Evolutionary conservation across 2,329 filamentous ascomycete species (phyloP).

Genomic region (Nannizziopsis arthrosporioides): DNA sequence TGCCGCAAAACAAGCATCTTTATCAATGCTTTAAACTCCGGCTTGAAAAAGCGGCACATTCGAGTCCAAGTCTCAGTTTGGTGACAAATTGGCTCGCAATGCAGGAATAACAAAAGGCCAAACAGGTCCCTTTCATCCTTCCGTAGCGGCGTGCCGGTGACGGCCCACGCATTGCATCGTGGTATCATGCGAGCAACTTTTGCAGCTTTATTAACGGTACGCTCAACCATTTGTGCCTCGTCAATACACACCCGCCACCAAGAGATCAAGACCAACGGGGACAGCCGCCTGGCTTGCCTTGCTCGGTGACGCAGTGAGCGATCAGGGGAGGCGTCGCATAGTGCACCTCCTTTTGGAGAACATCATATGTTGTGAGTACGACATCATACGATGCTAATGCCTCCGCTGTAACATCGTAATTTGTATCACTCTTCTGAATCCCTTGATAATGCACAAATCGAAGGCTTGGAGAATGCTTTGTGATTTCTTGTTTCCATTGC

Average conservation of each 20-base stretch:
- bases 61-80: slow-evolving; percentile 55
- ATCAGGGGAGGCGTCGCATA: slow-evolving; percentile 59
- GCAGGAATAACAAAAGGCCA: slow-evolving; percentile 70
- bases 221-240: slow-evolving; percentile 81
- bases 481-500: slow-evolving; percentile 53
- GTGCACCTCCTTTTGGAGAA: slow-evolving; percentile 70
- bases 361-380: slow-evolving; percentile 52
- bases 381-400: slow-evolving; percentile 43
- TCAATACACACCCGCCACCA: slow-evolving; percentile 76
- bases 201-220: slow-evolving; percentile 71
- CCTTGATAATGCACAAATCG: slow-evolving; percentile 48
- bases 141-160: slow-evolving; percentile 81
- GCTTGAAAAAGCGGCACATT: slow-evolving; percentile 50
- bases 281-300: slow-evolving; percentile 54
- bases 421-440: slow-evolving; percentile 30
- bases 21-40: slow-evolving; percentile 59
- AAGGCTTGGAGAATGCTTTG: slow-evolving; percentile 45
- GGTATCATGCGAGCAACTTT: slow-evolving; percentile 68
- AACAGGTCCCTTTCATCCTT: slow-evolving; percentile 67
- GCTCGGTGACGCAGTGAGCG: slow-evolving; percentile 55
- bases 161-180: slow-evolving; percentile 76
- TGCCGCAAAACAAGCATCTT: slow-evolving; percentile 65
- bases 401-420: slow-evolving; percentile 34
- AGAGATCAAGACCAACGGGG: slow-evolving; percentile 65
- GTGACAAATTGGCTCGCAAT: slow-evolving; percentile 62